A percentile compares a stretch with the other conserved stretches of the same genome.
phyloP scores from a whole-genome alignment of 1,284 basidiomycete genomes.

The Schizopora paradoxa region DNA sequence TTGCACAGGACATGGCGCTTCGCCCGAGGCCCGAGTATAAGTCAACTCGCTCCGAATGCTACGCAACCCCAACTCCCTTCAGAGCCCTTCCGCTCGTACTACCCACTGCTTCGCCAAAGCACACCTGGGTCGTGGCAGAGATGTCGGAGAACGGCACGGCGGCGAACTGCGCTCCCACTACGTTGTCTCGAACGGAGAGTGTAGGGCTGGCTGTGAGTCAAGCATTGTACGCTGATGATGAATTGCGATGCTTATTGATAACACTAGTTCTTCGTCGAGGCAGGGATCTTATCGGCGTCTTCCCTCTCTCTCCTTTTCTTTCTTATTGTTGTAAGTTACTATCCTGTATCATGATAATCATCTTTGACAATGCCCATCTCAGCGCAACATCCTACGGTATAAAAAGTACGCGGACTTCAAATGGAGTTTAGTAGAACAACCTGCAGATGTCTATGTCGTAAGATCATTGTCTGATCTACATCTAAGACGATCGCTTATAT shows the following conservation, averaged over 20 bases:
- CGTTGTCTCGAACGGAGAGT: no score
- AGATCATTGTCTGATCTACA: background rate
- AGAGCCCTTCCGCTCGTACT: no score
- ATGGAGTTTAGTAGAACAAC: conserved; percentile 10
- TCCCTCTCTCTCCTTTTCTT: conserved; percentile 3
- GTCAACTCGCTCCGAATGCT: no score
- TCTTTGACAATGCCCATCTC: background rate
- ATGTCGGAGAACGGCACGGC: no score
- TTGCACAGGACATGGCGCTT: no score
- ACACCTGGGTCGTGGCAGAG: no score
- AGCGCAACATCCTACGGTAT: conserved; percentile 11
- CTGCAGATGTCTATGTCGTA: conserved; percentile 11
- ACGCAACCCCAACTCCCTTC: no score
- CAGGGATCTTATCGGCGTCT: conserved; percentile 9
- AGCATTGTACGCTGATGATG: background rate
- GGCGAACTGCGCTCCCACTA: no score
- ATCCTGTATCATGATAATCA: background rate
- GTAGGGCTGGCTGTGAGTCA: conserved; percentile 9
- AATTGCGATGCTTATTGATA: background rate
- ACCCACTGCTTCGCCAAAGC: no score
- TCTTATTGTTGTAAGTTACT: conserved; percentile 8
- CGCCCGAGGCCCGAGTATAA: no score
- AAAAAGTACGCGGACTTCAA: background rate
- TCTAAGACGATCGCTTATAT: background rate
- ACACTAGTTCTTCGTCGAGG: conserved; percentile 12